Base-by-base conservation (phyloP, 306 rosid species). In the Casuarina glauca region DNA sequence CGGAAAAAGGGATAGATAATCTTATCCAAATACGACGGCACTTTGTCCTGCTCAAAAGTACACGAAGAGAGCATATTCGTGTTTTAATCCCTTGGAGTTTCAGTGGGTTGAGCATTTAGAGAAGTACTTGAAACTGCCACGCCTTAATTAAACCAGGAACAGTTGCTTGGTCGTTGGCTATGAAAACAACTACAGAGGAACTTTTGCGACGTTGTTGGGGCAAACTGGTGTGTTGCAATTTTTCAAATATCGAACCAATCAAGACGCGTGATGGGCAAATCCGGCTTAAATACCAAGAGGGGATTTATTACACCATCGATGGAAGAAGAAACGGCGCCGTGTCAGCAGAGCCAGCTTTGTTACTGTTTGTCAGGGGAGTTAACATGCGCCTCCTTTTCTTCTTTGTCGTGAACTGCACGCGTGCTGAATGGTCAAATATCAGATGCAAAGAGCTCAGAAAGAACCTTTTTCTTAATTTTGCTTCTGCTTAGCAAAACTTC, bases 321-420 rank as follows among this genome's bases (percentile, higher is more conserved):
- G 32, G 32, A 26, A 26, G 58, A 70, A 75, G 87, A 88, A 91
- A 80, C 90, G 83, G 84, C 85, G 85, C 86, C 81, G 80, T 72
- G 86, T 78, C 66, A 48, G 68, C 80, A 39, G 35, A 36, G 60
- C 19, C 75, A 77, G 2, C 6, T 43, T 3, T 32, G 0, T 1
- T 85, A 74, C 93, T 26, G 87, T 92, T 93, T 89, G 94, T 80
- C 85, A 70, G 6, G 4, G 4, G 9, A 20, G 6, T 20, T 41
- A 49, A 45, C 57, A 79, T 78, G 58, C 39, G 41, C 35, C 73
- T 61, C 74, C 61, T 72, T 36, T 53, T 74, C 20, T n/a, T 55
- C 72, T 77, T 89, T 92, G 98, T 88, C 97, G 93, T 91, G 91
- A 84, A 77, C 44, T 62, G 91, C 98, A 89, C 90, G 97, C 98